These are phyloP conservation scores for Petunia hybrid DNA, from an alignment of 305 asterid genomes.

Conservation along the genomic window DNA sequence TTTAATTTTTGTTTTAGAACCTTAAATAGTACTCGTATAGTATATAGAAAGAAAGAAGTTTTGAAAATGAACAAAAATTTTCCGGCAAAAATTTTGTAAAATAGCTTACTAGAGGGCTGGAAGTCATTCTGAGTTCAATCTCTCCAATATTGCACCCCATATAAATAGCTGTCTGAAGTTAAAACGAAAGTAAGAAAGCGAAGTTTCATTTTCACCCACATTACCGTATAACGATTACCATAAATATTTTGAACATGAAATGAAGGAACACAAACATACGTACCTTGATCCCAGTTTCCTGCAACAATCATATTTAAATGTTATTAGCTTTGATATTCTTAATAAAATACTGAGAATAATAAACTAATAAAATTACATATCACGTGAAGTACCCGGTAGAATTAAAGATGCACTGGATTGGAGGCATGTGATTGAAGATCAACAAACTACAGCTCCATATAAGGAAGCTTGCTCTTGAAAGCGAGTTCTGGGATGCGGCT, in stretches of 20 bases:
- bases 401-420: slow-evolving; percentile 57
- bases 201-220: background rate
- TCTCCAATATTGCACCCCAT: slow-evolving; percentile 84
- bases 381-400: slow-evolving; percentile 55
- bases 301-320: slow-evolving; percentile 29
- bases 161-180: slow-evolving; percentile 58
- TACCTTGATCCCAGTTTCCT: slow-evolving; percentile 91
- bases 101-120: slow-evolving; percentile 49
- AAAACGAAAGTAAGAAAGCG: background rate
- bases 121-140: slow-evolving; percentile 72
- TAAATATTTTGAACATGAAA: background rate
- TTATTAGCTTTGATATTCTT: background rate
- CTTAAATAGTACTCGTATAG: background rate
- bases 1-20: background rate
- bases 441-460: slow-evolving; percentile 56
- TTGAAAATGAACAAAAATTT: background rate
- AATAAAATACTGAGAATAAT: background rate
- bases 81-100: background rate
- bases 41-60: background rate
- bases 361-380: background rate
- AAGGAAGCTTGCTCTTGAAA: slow-evolving; percentile 58
- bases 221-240: background rate
- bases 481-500: slow-evolving; percentile 78
- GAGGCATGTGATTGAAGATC: slow-evolving; percentile 58
- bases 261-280: slow-evolving; percentile 8